phyloP scores from a whole-genome alignment of 2,329 filamentous ascomycete genomes.

The Aureobasidium zeae region DNA sequence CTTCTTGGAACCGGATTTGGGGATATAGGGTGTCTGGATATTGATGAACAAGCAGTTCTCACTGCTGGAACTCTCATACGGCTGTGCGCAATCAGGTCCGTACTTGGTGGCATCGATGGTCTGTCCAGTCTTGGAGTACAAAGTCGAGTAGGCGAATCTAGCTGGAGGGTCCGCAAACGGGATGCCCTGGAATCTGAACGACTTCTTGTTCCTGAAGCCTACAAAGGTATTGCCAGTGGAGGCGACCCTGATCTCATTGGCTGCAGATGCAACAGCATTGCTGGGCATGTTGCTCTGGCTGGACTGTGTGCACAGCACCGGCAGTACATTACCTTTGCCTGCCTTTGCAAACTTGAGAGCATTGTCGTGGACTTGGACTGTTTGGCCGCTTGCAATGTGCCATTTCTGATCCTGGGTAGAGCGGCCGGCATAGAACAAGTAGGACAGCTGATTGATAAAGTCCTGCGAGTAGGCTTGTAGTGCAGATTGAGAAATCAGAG shows the following conservation, averaged over 20 bases:
- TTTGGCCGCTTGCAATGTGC: constrained; percentile 32
- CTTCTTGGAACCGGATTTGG: constrained; percentile 31
- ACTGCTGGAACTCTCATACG: constrained; percentile 20
- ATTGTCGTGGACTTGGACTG: neutral
- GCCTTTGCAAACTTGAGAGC: constrained; percentile 7
- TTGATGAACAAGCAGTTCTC: constrained; percentile 44
- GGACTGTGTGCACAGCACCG: constrained; percentile 45
- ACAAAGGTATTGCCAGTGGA: constrained; percentile 39
- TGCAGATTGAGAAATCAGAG: constrained; percentile 34
- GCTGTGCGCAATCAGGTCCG: constrained; percentile 37
- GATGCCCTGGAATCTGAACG: constrained; percentile 40
- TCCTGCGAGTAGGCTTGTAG: constrained; percentile 38
- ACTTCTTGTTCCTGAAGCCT: constrained; percentile 47
- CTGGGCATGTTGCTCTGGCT: constrained; percentile 27
- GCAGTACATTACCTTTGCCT: constrained; percentile 29
- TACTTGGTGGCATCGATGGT: constrained; percentile 40
- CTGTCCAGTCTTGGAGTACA: constrained; percentile 38
- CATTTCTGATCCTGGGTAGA: constrained; percentile 32
- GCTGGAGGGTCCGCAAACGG: constrained; percentile 35
- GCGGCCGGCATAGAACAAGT: constrained; percentile 36
- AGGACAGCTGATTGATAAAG: constrained; percentile 38
- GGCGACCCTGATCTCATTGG: constrained; percentile 34
- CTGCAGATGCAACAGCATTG: constrained; percentile 27
- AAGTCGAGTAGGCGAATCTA: constrained; percentile 39
- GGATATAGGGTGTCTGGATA: constrained; percentile 39